Conservation (phyloP, 2,329 filamentous ascomycete species). For the Neophaeococcomyces aloes region DNA sequence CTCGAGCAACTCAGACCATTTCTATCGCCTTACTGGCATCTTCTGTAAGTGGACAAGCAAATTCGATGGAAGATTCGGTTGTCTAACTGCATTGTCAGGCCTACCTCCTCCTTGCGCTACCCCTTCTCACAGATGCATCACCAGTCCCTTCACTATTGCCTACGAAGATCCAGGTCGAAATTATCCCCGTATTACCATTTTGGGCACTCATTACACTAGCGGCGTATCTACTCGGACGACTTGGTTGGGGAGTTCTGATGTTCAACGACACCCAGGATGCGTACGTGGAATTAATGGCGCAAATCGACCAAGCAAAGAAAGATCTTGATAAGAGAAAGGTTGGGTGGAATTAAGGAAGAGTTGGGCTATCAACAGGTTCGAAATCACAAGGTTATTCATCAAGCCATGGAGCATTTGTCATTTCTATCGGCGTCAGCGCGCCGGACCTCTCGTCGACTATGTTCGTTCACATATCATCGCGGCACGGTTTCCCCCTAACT, state of each 20-base stretch:
- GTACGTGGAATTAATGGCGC: conserved; percentile 79
- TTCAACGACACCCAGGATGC: conserved; percentile 94
- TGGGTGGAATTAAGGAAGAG: conserved; percentile 30
- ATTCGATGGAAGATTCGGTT: too few species aligned
- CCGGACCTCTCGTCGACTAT: not conserved
- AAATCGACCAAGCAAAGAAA: conserved; percentile 46
- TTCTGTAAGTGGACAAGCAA: conserved; percentile 12
- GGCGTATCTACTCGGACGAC: conserved; percentile 79
- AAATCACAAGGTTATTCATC: too few species aligned
- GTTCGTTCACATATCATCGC: not conserved
- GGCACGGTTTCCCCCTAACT: not conserved
- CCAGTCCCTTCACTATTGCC: conserved; percentile 22
- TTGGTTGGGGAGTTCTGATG: conserved; percentile 84
- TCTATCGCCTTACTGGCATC: conserved; percentile 44
- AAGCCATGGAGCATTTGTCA: not conserved
- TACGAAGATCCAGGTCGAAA: conserved; percentile 36
- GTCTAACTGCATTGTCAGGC: conserved; percentile 9
- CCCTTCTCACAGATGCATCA: conserved; percentile 19
- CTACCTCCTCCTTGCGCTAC: conserved; percentile 21
- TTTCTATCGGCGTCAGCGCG: not conserved
- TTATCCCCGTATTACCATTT: conserved; percentile 85
- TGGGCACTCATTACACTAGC: conserved; percentile 87
- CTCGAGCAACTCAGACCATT: conserved; percentile 84
- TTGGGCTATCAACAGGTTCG: too few species aligned
- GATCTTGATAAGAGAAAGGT: conserved; percentile 34